Conservation (phyloP, 2,329 filamentous ascomycete species). For the Pseudopyrenochaeta lycopersici region DNA sequence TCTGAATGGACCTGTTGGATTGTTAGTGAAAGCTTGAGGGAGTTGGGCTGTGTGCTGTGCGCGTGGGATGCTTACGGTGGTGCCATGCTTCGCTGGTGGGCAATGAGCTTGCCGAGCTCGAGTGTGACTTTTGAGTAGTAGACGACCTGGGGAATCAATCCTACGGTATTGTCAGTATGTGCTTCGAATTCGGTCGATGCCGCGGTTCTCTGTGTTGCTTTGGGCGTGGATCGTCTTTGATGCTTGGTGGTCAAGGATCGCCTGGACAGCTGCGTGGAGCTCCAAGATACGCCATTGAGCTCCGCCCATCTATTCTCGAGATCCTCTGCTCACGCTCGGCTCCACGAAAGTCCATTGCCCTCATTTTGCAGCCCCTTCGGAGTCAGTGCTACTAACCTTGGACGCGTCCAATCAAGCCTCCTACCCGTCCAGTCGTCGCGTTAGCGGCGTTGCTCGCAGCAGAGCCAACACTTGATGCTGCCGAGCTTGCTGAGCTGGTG, state of each 20-base stretch:
- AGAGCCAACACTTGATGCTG: conserved; percentile 76
- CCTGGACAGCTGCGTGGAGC: conserved; percentile 21
- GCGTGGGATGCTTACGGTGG: conserved; percentile 77
- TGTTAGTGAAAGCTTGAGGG: conserved; percentile 20
- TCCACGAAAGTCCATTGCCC: conserved; percentile 9
- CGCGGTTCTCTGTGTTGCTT: not conserved
- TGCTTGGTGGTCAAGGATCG: conserved; percentile 2
- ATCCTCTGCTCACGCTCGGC: not conserved
- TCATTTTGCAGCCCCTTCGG: not conserved
- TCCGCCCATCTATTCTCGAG: not conserved
- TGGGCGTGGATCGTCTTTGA: conserved; percentile 1
- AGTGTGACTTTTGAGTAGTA: conserved; percentile 92
- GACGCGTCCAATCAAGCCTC: conserved; percentile 73
- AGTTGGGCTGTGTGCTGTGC: not conserved
- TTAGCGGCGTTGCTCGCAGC: conserved; percentile 55
- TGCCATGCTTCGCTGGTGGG: conserved; percentile 87
- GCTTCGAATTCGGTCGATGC: not conserved
- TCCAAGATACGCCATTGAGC: conserved; percentile 25
- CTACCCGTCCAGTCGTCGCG: conserved; percentile 69
- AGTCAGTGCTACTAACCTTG: conserved; percentile 74
- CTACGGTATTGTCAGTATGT: conserved; percentile 59
- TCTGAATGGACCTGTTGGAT: conserved; percentile 72
- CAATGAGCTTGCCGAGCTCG: conserved; percentile 88
- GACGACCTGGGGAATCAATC: conserved; percentile 82
- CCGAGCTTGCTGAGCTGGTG: conserved; percentile 79